Evolutionary conservation across 306 rosid genomes (phyloP), one percentile per base, ranked within the genome.

Genomic region (Macrotyloma uniflorum): DNA sequence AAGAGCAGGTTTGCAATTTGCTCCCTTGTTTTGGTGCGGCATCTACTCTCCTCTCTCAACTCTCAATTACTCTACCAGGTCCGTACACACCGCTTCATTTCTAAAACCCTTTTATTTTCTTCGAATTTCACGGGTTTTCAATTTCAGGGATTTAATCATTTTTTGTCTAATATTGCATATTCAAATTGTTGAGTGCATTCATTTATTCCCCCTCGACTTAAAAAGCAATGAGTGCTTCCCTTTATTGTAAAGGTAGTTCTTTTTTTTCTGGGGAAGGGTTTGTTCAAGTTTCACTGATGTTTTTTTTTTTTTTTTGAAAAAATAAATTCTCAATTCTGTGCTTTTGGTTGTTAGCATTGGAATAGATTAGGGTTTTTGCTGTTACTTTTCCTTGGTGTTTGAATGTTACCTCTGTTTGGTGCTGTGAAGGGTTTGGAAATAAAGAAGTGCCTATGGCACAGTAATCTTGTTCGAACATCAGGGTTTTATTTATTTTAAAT

Each of bases 71-170:
- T 33, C 63, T 18, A 1, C 15, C 69, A 70, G 75, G 70, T 82
- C 22, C 8, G 51, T 76, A 20, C 28, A 32, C 18, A 16, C 23
- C 5, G 30, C 1, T 49, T 63, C 36, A 3, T 35, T 7, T 68
- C 50, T 20, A 11, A 66, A 26, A 63, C 51, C 70, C 14, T 55
- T 35, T 20, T 11, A 8, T 64, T 22, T 12, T 35, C 2, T 46
- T 67, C n/a, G 8, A 13, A 50, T 63, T 54, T 51, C 38, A 19
- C 2, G 20, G 22, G 30, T 38, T 15, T 14, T 42, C 6, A 26
- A 19, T 69, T 45, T n/a, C 43, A 82, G 83, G 78, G 75, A 74
- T 85, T 74, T 68, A 18, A 46, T 38, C 1, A 24, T 58, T 12
- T n/a, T 26, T 10, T 16, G 11, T 22, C 12, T 33, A 53, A 5